A percentile compares a stretch with the other conserved stretches of the same genome.
Evolutionary conservation across 345 rosid genomes (phyloP).

Genomic region (Rubroshorea leprosula): DNA sequence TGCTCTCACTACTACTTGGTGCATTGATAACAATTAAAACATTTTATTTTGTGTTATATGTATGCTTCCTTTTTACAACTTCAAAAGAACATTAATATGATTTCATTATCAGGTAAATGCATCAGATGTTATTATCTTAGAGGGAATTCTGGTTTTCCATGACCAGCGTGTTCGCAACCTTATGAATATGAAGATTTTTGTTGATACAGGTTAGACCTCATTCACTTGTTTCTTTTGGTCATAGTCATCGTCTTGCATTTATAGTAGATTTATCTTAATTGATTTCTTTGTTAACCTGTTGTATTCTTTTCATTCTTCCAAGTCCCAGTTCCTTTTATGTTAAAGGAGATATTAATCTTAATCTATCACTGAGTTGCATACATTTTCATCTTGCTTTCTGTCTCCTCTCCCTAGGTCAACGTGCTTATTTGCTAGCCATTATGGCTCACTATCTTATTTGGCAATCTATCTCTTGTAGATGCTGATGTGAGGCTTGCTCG

Average conservation of each 20-base stretch:
- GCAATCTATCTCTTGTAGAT: slow-evolving; percentile 47
- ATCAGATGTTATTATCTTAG: slow-evolving; percentile 95
- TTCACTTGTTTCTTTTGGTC: slow-evolving; percentile 9
- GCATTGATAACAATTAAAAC: too few relatives aligned
- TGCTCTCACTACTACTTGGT: neutral
- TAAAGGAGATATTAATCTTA: too few relatives aligned
- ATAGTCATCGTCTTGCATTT: slow-evolving; percentile 11
- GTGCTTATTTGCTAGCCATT: slow-evolving; percentile 6
- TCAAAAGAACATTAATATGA: neutral
- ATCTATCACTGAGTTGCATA: neutral
- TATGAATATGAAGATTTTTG: slow-evolving; percentile 98
- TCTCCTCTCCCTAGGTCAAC: neutral
- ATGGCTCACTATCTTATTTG: neutral
- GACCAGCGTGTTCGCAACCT: slow-evolving; percentile 81
- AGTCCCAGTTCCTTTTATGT: neutral
- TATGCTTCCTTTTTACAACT: neutral
- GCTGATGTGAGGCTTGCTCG: slow-evolving; percentile 99
- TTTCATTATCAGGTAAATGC: slow-evolving; percentile 69
- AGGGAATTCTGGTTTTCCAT: slow-evolving; percentile 95
- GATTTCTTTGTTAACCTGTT: neutral
- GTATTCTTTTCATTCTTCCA: neutral
- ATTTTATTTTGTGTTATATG: neutral
- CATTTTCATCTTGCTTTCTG: neutral
- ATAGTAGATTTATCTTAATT: neutral
- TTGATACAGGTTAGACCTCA: slow-evolving; percentile 71